Conservation (phyloP, 140 eudicot genomes). For the Cichorium intybus region DNA sequence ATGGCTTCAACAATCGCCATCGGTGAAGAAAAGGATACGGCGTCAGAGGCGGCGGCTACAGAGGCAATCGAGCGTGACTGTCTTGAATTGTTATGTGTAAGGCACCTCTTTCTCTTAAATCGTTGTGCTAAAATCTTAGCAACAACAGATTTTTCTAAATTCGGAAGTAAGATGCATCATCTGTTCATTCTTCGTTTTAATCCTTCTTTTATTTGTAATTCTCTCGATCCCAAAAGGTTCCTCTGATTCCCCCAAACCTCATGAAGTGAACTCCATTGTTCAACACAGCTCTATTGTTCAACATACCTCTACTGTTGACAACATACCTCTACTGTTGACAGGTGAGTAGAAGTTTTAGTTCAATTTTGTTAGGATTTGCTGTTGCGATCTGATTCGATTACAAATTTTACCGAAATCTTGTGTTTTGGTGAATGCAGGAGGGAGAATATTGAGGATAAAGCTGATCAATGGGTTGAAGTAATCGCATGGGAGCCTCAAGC, state of each 20-base stretch:
- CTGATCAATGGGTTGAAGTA: conserved; percentile 86
- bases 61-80: too few species aligned
- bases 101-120: too few species aligned
- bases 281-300: too few species aligned
- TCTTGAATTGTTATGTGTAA: too few species aligned
- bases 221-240: conserved; percentile 50
- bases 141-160: too few species aligned
- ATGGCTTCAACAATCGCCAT: too few species aligned
- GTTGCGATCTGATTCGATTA: conserved; percentile 12
- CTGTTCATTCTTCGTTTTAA: conserved; percentile 45
- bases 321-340: conserved; percentile 20
- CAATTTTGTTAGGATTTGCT: conserved; percentile 15
- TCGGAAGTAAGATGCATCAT: too few species aligned
- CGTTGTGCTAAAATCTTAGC: too few species aligned
- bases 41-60: too few species aligned
- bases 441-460: conserved; percentile 39
- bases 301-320: too few species aligned
- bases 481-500: conserved; percentile 99
- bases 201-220: conserved; percentile 54
- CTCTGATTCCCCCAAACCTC: conserved; percentile 30
- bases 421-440: conserved; percentile 23
- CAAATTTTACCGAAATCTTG: neutral
- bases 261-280: conserved; percentile 57
- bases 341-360: conserved; percentile 28
- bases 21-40: too few species aligned